Percentiles rank a stretch among this genome's conserved stretches.
phyloP scores from a whole-genome alignment of 345 rosid species.

The Abelmoschus esculentus region DNA sequence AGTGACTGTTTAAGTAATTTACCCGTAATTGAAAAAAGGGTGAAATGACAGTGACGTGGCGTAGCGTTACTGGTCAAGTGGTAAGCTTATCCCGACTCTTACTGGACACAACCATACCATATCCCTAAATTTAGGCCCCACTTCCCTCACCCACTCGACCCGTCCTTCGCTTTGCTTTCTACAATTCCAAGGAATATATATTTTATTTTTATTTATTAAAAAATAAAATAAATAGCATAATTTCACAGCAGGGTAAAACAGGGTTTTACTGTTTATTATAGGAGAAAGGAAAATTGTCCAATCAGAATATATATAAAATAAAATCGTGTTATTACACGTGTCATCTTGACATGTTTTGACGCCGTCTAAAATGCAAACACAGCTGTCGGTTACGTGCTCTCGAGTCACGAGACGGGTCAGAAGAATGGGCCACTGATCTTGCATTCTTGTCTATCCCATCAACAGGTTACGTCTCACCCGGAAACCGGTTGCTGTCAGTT shows the following conservation, averaged over 20 bases:
- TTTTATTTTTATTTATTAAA: background rate
- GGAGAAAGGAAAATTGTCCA: background rate
- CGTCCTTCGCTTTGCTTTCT: background rate
- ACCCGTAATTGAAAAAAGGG: background rate
- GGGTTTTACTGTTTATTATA: background rate
- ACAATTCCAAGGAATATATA: background rate
- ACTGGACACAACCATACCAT: slow-evolving; percentile 8
- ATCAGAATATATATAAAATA: background rate
- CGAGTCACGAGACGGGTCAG: slow-evolving; percentile 22
- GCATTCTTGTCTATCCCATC: slow-evolving; percentile 16
- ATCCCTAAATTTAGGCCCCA: slow-evolving; percentile 20
- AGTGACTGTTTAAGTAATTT: no score
- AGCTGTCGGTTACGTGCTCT: slow-evolving; percentile 32
- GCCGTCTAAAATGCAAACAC: slow-evolving; percentile 13
- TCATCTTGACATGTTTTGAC: background rate
- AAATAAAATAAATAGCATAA: no score
- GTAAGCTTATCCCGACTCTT: slow-evolving; percentile 18
- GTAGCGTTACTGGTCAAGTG: slow-evolving; percentile 14
- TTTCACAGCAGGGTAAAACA: background rate
- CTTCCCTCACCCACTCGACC: slow-evolving; percentile 2
- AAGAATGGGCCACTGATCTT: slow-evolving; percentile 17
- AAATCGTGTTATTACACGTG: slow-evolving; percentile 5
- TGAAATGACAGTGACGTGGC: slow-evolving; percentile 22
- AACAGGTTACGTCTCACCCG: slow-evolving; percentile 11
- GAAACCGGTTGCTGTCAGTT: slow-evolving; percentile 11